Base-by-base conservation (phyloP, 768 basidiomycete species). In the Trametes elegans region DNA sequence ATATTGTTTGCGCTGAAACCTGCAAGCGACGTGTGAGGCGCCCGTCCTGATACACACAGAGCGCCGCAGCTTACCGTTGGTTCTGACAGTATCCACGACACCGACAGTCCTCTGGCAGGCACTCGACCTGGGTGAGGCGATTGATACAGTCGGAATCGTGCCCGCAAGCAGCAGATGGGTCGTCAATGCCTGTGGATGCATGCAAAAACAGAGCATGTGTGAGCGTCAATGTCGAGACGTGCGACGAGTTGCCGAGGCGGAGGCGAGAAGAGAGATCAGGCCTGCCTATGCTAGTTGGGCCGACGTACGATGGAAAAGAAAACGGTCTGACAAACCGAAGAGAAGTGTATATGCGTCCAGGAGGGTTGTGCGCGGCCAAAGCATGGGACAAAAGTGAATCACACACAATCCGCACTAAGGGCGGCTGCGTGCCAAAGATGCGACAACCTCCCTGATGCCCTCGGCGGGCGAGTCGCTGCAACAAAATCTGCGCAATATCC, bases 51-150 rank as follows among this genome's bases (percentile, higher is more conserved):
- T 2, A 13, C 21, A 43, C 43, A 14, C 53, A 24, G 34, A 47
- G 28, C n/a, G n/a, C n/a, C 32, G 13, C 21, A 21, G 70, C 80
- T 64, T 65, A 95, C 96, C 96, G 82, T 73, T 98, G 96, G 68
- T 99, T 99, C 68, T 85, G 87, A 70, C 97, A 99, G 63, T 87
- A 77, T 7, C 73, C 66, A 40, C 83, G 76, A 74, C 91, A 93
- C 34, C 88, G 82, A 74, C 97, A 99, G 62, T 98, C 94, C 34
- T 81, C 87, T 13, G 82, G 74, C n/a, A 95, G 72, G 72, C 97
- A 99, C 72, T 99, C 97, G 11, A 98, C 93, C 71, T 96, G 95
- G 23, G 97, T 95, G 58, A 98, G 82, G 54, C 94, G 80, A 71
- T 98, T 99, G 74, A 99, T 98, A 70, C 97, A 99, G 74, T 96